Percentiles rank a stretch among this genome's conserved stretches.
Evolutionary conservation across 164 flowering plant genomes (phyloP).

Genomic region (Nelumbo lutea): DNA sequence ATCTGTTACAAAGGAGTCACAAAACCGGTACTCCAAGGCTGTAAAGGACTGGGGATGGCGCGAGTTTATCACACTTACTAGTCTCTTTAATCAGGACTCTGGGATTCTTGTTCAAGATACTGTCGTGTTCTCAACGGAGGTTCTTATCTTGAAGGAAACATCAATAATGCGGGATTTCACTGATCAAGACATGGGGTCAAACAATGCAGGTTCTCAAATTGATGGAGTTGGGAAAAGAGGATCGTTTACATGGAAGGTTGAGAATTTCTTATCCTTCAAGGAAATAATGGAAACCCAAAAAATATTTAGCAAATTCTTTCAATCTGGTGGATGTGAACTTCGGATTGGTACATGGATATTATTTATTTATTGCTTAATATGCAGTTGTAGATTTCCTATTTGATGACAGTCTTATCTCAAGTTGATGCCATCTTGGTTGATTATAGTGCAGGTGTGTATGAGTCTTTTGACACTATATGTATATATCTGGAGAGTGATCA

Average conservation of each 20-base stretch:
- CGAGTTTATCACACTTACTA: constrained; percentile 92
- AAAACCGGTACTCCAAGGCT: constrained; percentile 92
- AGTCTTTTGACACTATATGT: constrained; percentile 94
- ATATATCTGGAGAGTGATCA: constrained; percentile 18
- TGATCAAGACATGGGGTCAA: background rate
- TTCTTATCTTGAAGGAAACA: constrained; percentile 91
- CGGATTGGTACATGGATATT: constrained; percentile 68
- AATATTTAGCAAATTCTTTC: constrained; percentile 94
- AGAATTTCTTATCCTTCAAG: constrained; percentile 70
- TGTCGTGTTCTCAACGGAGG: constrained; percentile 91
- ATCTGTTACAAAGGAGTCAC: constrained; percentile 91
- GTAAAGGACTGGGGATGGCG: constrained; percentile 99
- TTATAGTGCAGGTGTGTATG: constrained; percentile 68
- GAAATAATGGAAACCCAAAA: constrained; percentile 42
- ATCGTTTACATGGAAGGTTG: constrained; percentile 24
- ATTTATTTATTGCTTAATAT: background rate
- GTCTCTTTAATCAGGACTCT: constrained; percentile 95
- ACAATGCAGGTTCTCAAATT: constrained; percentile 13
- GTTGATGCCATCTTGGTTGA: background rate
- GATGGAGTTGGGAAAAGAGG: constrained; percentile 38
- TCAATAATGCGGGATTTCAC: constrained; percentile 20
- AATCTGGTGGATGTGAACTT: constrained; percentile 22
- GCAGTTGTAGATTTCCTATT: background rate
- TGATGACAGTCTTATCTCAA: background rate
- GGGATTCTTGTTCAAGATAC: constrained; percentile 92